Percentiles rank a stretch among this genome's conserved stretches.
These are phyloP conservation scores for Suillus alpinus DNA, from an alignment of 768 basidiomycete species.

Conservation along the genomic window DNA sequence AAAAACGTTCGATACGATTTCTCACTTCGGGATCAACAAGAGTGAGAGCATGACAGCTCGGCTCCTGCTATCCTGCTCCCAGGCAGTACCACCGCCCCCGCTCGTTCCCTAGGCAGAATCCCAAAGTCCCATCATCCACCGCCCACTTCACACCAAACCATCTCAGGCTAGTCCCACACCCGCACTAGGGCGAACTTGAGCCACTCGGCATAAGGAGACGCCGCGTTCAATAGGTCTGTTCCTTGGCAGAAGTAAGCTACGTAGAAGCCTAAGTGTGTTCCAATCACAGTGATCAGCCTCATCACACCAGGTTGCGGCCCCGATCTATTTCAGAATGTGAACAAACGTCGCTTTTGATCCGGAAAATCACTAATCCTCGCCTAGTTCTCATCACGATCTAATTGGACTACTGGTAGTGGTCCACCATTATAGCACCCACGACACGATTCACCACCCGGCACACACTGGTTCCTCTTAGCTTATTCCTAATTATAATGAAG, in stretches of 20 bases:
- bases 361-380: not conserved
- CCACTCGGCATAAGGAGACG: not conserved
- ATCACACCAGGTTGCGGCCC: not conserved
- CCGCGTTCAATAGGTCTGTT: not conserved
- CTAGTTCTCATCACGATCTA: not conserved
- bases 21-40: not conserved
- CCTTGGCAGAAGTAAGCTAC: not conserved
- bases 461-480: not conserved
- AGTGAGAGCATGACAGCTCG: not conserved
- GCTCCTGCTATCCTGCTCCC: conserved; percentile 4
- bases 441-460: not conserved
- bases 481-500: no score
- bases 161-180: conserved; percentile 7
- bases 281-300: not conserved
- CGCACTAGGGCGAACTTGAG: not conserved
- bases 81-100: conserved; percentile 2
- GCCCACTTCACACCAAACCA: conserved; percentile 9
- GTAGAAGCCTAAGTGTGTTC: not conserved
- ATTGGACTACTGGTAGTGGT: not conserved
- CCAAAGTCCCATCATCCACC: not conserved
- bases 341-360: not conserved
- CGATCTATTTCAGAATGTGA: not conserved
- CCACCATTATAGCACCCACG: not conserved
- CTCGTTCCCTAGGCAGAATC: conserved; percentile 1
- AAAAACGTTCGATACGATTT: not conserved